Evolutionary conservation across 208 protist species (phyloP).

Genomic region (Vickermania ingenoplastis): DNA sequence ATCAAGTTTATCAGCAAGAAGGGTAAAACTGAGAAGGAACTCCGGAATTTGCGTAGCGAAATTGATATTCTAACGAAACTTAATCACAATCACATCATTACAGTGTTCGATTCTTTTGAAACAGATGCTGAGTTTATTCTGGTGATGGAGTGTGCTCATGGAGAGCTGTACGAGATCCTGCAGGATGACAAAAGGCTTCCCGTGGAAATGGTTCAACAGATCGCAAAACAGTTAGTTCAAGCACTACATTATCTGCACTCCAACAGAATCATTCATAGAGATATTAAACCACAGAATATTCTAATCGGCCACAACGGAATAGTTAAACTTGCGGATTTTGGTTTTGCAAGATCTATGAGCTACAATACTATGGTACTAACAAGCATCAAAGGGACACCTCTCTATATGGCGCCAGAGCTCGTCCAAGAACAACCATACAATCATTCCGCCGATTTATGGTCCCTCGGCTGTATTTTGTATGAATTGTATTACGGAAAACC

Average conservation of each 20-base stretch:
- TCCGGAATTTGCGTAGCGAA: conserved; percentile 88
- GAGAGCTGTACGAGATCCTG: conserved; percentile 94
- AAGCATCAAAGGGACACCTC: conserved; percentile 93
- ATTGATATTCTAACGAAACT: conserved; percentile 94
- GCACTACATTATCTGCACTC: conserved; percentile 97
- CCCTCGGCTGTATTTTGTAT: conserved; percentile 97
- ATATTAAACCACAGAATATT: conserved; percentile 96
- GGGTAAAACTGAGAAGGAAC: conserved; percentile 91
- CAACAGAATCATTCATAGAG: conserved; percentile 96
- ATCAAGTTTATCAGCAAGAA: conserved; percentile 97
- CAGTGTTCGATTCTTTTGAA: conserved; percentile 95
- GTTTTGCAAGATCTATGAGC: conserved; percentile 95
- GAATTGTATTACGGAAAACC: conserved; percentile 94
- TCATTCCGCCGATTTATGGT: conserved; percentile 95
- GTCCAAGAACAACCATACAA: conserved; percentile 93
- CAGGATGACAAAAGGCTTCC: conserved; percentile 91
- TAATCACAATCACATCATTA: conserved; percentile 96
- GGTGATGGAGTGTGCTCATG: conserved; percentile 89
- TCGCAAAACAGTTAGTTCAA: conserved; percentile 93
- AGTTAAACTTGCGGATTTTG: conserved; percentile 98
- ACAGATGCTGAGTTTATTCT: conserved; percentile 92
- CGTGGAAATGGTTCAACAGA: conserved; percentile 85
- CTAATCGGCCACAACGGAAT: conserved; percentile 90
- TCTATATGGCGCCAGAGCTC: conserved; percentile 97
- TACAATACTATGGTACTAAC: conserved; percentile 93